Percentiles rank a stretch among this genome's conserved stretches.
These are phyloP conservation scores for Lagenidium giganteum DNA, from an alignment of 352 stramenopile species.

Conservation along the genomic window DNA sequence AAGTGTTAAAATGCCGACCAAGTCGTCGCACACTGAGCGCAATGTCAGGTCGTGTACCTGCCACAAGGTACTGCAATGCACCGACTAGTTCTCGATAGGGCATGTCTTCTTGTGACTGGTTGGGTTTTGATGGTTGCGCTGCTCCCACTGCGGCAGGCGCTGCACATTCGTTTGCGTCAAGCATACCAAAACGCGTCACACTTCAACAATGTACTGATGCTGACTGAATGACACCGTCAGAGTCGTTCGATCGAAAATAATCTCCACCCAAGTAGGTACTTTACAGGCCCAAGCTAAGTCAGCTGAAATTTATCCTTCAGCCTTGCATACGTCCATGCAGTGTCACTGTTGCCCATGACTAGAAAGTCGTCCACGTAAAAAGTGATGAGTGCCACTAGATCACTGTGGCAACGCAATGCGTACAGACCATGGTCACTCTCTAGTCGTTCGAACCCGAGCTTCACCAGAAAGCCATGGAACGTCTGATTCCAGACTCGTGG, in stretches of 20 bases:
- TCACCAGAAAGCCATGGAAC: neutral
- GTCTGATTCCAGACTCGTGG: slow-evolving; percentile 10
- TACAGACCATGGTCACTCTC: slow-evolving; percentile 8
- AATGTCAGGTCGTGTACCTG: slow-evolving; percentile 17
- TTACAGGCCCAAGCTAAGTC: no score
- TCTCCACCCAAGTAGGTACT: no score
- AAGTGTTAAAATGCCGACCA: neutral
- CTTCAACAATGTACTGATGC: no score
- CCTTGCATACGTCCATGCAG: no score
- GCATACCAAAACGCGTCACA: no score
- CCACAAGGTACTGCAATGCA: slow-evolving; percentile 15
- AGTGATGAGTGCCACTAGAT: slow-evolving; percentile 3
- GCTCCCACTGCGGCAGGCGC: no score
- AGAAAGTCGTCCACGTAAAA: slow-evolving; percentile 11
- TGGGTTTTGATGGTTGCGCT: no score
- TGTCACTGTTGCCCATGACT: slow-evolving; percentile 8
- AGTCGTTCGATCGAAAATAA: no score
- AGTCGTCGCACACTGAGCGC: slow-evolving; percentile 9
- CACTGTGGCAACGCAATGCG: neutral
- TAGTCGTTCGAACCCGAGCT: slow-evolving; percentile 2
- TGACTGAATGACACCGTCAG: no score
- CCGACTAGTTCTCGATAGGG: slow-evolving; percentile 6
- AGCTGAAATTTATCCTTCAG: no score
- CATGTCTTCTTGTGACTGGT: no score
- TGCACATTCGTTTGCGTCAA: no score